These are phyloP conservation scores for Rhamnella rubrinervis DNA, from an alignment of 331 rosid genomes.

Conservation along the genomic window DNA sequence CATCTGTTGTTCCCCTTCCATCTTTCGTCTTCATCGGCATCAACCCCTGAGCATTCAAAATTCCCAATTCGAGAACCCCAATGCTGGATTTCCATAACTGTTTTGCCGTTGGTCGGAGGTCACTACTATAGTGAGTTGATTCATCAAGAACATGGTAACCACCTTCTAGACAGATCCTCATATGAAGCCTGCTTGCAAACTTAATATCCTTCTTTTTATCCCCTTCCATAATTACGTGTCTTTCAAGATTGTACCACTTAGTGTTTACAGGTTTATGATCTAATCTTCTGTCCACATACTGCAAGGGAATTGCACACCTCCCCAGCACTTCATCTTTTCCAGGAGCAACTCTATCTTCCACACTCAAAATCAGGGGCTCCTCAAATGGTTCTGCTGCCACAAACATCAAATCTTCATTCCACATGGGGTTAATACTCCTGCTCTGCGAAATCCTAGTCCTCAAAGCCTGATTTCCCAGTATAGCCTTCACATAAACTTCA, in stretches of 20 bases:
- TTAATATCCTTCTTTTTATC: slow-evolving; percentile 90
- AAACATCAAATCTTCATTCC: slow-evolving; percentile 98
- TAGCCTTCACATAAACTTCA: slow-evolving; percentile 81
- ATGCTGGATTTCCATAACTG: slow-evolving; percentile 84
- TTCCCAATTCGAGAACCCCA: slow-evolving; percentile 89
- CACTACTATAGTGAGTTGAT: slow-evolving; percentile 96
- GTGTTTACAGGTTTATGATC: slow-evolving; percentile 84
- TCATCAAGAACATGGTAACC: slow-evolving; percentile 96
- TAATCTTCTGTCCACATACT: slow-evolving; percentile 55
- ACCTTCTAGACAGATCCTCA: slow-evolving; percentile 93
- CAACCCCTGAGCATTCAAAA: slow-evolving; percentile 81
- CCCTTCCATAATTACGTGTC: slow-evolving; percentile 70
- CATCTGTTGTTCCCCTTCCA: slow-evolving; percentile 80
- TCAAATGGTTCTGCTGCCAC: slow-evolving; percentile 94
- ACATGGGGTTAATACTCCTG: slow-evolving; percentile 85
- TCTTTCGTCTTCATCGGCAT: slow-evolving; percentile 89
- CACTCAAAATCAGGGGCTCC: slow-evolving; percentile 80
- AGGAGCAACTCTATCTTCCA: slow-evolving; percentile 87
- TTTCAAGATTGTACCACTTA: slow-evolving; percentile 78
- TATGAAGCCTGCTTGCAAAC: slow-evolving; percentile 89
- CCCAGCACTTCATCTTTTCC: slow-evolving; percentile 87
- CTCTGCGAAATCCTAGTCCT: slow-evolving; percentile 75
- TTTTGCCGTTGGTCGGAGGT: slow-evolving; percentile 93
- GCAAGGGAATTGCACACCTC: slow-evolving; percentile 63
- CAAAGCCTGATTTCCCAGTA: slow-evolving; percentile 69